A percentile compares a stretch with the other conserved stretches of the same genome.
Conservation (phyloP, 352 stramenopile genomes). For the Phytophthora pluvialis region DNA sequence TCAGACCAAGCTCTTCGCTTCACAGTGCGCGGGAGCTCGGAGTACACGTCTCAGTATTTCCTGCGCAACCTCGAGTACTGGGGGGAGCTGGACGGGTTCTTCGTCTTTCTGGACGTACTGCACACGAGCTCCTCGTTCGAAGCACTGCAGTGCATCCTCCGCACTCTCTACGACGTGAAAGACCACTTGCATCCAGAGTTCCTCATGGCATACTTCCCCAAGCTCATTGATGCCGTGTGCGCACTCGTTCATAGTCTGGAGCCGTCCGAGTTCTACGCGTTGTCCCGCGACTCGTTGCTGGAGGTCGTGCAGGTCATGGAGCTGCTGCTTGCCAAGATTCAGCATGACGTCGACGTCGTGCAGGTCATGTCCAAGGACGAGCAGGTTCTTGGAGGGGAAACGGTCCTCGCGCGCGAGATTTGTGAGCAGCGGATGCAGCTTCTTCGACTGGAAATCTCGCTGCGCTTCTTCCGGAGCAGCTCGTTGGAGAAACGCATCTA, state of each 20-base stretch:
- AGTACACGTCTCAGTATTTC: constrained; percentile 48
- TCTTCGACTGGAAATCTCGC: constrained; percentile 59
- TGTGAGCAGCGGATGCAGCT: constrained; percentile 46
- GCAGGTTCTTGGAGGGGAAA: background rate
- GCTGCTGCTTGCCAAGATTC: constrained; percentile 47
- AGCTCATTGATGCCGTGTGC: constrained; percentile 39
- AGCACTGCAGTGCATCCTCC: constrained; percentile 58
- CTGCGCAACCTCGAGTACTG: constrained; percentile 60
- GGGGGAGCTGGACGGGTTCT: constrained; percentile 62
- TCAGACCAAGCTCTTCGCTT: constrained; percentile 12
- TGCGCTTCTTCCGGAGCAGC: constrained; percentile 55
- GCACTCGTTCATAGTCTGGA: constrained; percentile 36
- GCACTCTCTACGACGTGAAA: constrained; percentile 65
- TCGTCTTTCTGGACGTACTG: constrained; percentile 51
- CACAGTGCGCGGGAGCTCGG: constrained; percentile 1
- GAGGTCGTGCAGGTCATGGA: constrained; percentile 72
- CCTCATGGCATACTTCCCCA: constrained; percentile 42
- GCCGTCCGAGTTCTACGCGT: constrained; percentile 37
- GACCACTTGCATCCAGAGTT: constrained; percentile 57
- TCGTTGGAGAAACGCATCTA: constrained; percentile 81
- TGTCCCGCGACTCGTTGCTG: constrained; percentile 55
- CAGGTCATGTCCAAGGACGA: constrained; percentile 4
- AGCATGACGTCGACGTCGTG: constrained; percentile 28
- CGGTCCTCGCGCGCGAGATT: constrained; percentile 3
- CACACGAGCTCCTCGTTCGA: constrained; percentile 47